Percentiles rank a stretch among this genome's conserved stretches.
phyloP scores from a whole-genome alignment of 768 basidiomycete species.

The Pulveroboletus sp. region DNA sequence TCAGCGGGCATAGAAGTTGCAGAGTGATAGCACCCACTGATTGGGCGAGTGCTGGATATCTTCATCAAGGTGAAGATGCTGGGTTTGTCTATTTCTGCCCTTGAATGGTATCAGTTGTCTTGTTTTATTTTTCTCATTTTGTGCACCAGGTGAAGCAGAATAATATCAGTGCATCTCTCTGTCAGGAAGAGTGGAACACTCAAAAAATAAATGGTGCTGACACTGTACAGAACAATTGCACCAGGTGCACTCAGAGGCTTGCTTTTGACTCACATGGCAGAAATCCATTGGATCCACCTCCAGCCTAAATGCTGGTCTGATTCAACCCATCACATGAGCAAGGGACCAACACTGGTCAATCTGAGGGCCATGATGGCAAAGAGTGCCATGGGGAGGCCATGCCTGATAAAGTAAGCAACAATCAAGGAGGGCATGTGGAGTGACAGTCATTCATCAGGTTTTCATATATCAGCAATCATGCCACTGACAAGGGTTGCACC shows the following conservation, averaged over 20 bases:
- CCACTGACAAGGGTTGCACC: conserved; percentile 72
- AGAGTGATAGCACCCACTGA: conserved; percentile 53
- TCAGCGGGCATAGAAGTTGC: background rate
- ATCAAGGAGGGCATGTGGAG: background rate
- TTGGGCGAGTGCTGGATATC: conserved; percentile 65
- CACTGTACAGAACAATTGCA: conserved; percentile 37
- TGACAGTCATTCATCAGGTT: conserved; percentile 48
- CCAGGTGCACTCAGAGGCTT: background rate
- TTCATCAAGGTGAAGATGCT: conserved; percentile 55
- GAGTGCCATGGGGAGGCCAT: conserved; percentile 73
- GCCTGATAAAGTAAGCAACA: conserved; percentile 39
- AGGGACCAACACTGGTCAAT: conserved; percentile 60
- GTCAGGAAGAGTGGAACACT: conserved; percentile 52
- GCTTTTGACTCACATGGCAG: conserved; percentile 47
- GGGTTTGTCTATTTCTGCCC: conserved; percentile 59
- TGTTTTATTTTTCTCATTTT: conserved; percentile 63
- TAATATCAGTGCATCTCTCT: conserved; percentile 71
- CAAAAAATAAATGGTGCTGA: conserved; percentile 48
- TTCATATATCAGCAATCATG: conserved; percentile 70
- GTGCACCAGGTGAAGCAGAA: conserved; percentile 63
- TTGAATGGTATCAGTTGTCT: conserved; percentile 56
- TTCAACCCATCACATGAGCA: conserved; percentile 65
- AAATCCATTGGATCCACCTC: conserved; percentile 86
- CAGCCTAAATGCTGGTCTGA: conserved; percentile 54
- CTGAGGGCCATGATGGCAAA: conserved; percentile 61